Base-by-base conservation (phyloP, 768 basidiomycete species). In the Lactarius vividus region DNA sequence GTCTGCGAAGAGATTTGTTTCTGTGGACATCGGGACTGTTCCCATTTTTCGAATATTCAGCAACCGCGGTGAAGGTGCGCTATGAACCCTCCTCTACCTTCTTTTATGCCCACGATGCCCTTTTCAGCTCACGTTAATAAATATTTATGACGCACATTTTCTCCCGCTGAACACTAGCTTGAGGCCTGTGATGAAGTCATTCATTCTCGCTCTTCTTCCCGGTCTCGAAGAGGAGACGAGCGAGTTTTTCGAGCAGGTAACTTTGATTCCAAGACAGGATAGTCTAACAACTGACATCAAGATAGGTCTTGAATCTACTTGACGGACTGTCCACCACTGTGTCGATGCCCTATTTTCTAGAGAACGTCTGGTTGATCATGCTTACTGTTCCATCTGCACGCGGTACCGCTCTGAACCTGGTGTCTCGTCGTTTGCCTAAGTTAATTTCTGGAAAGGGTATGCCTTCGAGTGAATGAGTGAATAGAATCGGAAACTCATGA, bases 41-140 rank as follows among this genome's bases (percentile, higher is more conserved):
- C 75, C 97, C 97, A 0, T 98, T 98, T 85, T 98, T 98, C 72
- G 94, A 98, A 78, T 98, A 94, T 76, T 94, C 97, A 11, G 90
- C 96, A n/a, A 98, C 96, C n/a, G 95, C 95, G 23, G 95, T 98
- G 64, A 94, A 94, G 83, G 94, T 91, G 69, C 59, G 78, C 33
- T 64, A 33, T 56, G 44, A n/a, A 23, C 16, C 13, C 37, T 52
- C 23, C 33, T 62, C 57, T 44, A 20, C 16, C 5, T 56, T 16
- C 31, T 29, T 60, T 39, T 65, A 26, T 61, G 16, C 59, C 35
- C 31, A 65, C 63, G 42, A 37, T 44, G 18, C 28, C 37, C 54
- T 18, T 49, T 40, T 28, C 65, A 96, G 89, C 96, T 96, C 3
- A 84, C 88, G 26, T 81, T 99, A 1, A 83, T 99, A 55, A 91